These are phyloP conservation scores for Ophiostoma sp. DNA, from an alignment of 2,329 filamentous ascomycete species.

Conservation along the genomic window DNA sequence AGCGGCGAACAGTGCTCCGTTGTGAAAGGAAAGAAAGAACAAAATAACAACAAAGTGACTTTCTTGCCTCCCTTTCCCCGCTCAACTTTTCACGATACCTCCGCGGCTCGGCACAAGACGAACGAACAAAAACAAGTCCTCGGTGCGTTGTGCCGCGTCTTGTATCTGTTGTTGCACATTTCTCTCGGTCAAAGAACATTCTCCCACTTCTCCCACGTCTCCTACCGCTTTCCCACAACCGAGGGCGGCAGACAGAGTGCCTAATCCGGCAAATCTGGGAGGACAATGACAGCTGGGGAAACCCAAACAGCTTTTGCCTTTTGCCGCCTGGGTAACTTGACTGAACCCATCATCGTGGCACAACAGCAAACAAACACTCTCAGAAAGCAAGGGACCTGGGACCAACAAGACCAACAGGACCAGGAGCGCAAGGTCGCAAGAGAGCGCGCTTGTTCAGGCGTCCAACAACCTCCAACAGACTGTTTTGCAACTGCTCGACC, in stretches of 20 bases:
- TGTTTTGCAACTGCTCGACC: not conserved
- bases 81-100: not conserved
- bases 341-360: not conserved
- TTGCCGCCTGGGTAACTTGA: not conserved
- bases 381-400: not conserved
- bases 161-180: not conserved
- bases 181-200: not conserved
- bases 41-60: not conserved
- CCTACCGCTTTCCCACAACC: not conserved
- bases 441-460: slow-evolving; percentile 11
- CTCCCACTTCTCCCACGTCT: not conserved
- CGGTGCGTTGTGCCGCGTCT: not conserved
- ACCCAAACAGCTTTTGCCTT: not conserved
- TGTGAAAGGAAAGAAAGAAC: not conserved
- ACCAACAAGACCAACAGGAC: too few species aligned
- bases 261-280: not conserved
- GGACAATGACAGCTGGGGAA: not conserved
- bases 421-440: not conserved
- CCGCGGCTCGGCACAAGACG: slow-evolving; percentile 4
- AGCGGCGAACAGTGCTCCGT: not conserved
- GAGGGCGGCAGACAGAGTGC: not conserved
- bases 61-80: not conserved
- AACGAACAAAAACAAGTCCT: not conserved
- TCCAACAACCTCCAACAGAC: not conserved
- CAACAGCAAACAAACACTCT: not conserved